Base-by-base conservation (phyloP, 2,329 filamentous ascomycete genomes). In the Penicillium thymicola region DNA sequence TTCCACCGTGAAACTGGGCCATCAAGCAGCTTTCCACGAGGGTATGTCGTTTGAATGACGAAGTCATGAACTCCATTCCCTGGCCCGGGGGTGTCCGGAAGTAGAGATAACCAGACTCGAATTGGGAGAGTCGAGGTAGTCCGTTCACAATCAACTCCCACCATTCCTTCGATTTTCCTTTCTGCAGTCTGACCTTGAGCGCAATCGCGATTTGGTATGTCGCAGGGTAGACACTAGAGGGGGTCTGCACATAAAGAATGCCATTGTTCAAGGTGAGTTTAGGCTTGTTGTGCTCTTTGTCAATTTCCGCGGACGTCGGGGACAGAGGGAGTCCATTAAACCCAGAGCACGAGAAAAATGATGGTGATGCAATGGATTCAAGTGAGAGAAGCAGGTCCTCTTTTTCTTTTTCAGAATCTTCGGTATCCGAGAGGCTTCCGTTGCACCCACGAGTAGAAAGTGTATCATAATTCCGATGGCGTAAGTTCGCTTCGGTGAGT, bases 41-140 rank as follows among this genome's bases (percentile, higher is more conserved):
- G 2, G 60, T 64, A 45, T 67, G 60, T 28, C 66, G 59, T 25
- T 63, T 63, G 11, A 72, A 56, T 37, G 65, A 58, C 2, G 59
- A 66, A 10, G 67, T 71, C 21, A 67, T 66, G 30, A 70, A 64
- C 28, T 72, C 71, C 25, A 73, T 55, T 3, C 70, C 69, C 21
- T 63, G 61, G 2, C 58, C 51, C 5, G 59, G 57, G 2, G 71
- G 70, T 16, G 66, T 63, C 10, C 59, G 61, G 45, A 73, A 70
- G 54, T 69, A 62, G 9, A 73, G 55, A 51, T 64, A 65, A 7
- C 70, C 71, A 53, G 58, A 63, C 44, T 67, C 66, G n/a, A 55
- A 54, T 14, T 52, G 41, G 8, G 37, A 51, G n/a, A 71, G 54
- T 37, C 58, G 62, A 28, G 71, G 71, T 27, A 73, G 57, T 13